Evolutionary conservation across 148 eudicot genomes (phyloP).

Genomic region (Silene uniflora): DNA sequence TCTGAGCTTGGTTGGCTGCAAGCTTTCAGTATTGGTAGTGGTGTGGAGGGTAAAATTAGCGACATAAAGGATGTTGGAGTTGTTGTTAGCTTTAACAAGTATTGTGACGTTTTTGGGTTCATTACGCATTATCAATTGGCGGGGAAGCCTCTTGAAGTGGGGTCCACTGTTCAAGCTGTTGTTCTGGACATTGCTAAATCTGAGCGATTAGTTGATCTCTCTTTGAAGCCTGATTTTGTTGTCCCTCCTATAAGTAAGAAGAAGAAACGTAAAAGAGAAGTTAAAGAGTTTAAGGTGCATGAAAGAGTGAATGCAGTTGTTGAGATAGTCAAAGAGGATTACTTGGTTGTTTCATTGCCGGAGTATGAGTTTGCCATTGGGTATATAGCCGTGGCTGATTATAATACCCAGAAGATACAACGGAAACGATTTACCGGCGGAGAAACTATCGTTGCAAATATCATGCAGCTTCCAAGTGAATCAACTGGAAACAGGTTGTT

Average conservation of each 20-base stretch:
- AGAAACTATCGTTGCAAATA: slow-evolving; percentile 65
- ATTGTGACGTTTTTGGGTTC: slow-evolving; percentile 68
- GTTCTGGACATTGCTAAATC: slow-evolving; percentile 77
- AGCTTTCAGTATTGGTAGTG: slow-evolving; percentile 47
- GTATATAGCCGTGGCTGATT: slow-evolving; percentile 64
- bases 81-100: slow-evolving; percentile 60
- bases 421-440: slow-evolving; percentile 52
- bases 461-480: slow-evolving; percentile 75
- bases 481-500: slow-evolving; percentile 68
- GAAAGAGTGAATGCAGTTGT: slow-evolving; percentile 60
- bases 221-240: slow-evolving; percentile 68
- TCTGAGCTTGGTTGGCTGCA: slow-evolving; percentile 50
- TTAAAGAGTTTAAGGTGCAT: slow-evolving; percentile 59
- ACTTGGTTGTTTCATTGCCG: slow-evolving; percentile 84
- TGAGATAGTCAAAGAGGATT: slow-evolving; percentile 83
- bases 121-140: slow-evolving; percentile 71
- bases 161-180: slow-evolving; percentile 55
- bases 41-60: slow-evolving; percentile 58
- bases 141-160: slow-evolving; percentile 46
- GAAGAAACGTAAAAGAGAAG: slow-evolving; percentile 77
- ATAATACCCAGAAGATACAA: slow-evolving; percentile 73
- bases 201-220: slow-evolving; percentile 77
- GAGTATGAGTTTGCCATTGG: slow-evolving; percentile 59
- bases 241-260: slow-evolving; percentile 40
- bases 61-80: slow-evolving; percentile 76